Evolutionary conservation across 2,329 filamentous ascomycete species (phyloP).

Genomic region (Arthroderma sp.): DNA sequence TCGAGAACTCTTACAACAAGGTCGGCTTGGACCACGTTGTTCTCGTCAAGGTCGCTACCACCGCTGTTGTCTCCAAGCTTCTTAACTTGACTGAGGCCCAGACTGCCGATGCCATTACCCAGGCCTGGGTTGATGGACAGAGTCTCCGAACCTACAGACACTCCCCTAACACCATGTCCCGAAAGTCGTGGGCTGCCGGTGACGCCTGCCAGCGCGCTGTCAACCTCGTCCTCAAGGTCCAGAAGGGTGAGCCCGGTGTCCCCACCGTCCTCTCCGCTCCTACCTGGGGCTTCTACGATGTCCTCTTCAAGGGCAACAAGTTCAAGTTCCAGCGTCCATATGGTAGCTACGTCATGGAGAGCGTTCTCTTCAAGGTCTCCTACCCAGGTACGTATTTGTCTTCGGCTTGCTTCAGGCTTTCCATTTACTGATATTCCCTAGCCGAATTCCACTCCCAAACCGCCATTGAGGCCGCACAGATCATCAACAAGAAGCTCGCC

Average conservation of each 20-base stretch:
- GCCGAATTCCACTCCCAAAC: slow-evolving; percentile 99
- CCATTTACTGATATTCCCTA: slow-evolving; percentile 19
- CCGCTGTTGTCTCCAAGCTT: slow-evolving; percentile 91
- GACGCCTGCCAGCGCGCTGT: slow-evolving; percentile 95
- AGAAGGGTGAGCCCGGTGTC: slow-evolving; percentile 80
- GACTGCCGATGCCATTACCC: slow-evolving; percentile 88
- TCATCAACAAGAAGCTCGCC: slow-evolving; percentile 71
- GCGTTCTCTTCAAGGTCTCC: slow-evolving; percentile 98
- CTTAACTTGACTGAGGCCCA: slow-evolving; percentile 78
- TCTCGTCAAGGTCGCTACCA: slow-evolving; percentile 90
- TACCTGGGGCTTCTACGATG: slow-evolving; percentile 97
- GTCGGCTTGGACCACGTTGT: slow-evolving; percentile 97
- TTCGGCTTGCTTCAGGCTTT: background rate
- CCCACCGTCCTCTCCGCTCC: slow-evolving; percentile 87
- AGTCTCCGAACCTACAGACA: slow-evolving; percentile 93
- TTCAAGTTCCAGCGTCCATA: slow-evolving; percentile 95
- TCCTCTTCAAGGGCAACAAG: slow-evolving; percentile 88
- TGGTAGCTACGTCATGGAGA: slow-evolving; percentile 99
- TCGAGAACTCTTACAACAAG: slow-evolving; percentile 98
- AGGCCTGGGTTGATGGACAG: slow-evolving; percentile 96
- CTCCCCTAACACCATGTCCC: slow-evolving; percentile 97
- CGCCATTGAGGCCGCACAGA: slow-evolving; percentile 85
- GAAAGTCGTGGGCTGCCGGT: slow-evolving; percentile 97
- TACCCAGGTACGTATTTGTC: slow-evolving; percentile 58
- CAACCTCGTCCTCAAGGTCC: slow-evolving; percentile 78